Evolutionary conservation across 345 rosid genomes (phyloP), one percentile per base, ranked within the genome.

Genomic region (Stellera chamaejasme): DNA sequence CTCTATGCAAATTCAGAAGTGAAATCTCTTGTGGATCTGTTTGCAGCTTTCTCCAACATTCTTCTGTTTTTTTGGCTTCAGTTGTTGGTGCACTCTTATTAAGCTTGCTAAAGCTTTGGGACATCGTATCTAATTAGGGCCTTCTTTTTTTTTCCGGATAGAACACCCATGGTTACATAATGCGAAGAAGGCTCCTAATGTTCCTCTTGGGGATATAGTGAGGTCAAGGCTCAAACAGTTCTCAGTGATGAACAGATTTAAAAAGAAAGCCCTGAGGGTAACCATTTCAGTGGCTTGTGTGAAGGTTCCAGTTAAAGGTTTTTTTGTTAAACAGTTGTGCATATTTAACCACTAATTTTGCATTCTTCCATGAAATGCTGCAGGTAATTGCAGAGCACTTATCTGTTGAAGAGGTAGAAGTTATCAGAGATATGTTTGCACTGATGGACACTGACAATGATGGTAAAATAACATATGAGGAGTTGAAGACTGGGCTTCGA

Each of bases 341-440:
- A 42, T 58, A 19, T 43, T 49, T 26, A 11, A 32, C 39, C 39
- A 32, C 39, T 32, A 32, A 32, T 5, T 51, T 48, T 52, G 43
- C 41, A 26, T 55, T 56, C 50, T 66, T 27, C 43, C 27, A 48
- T 69, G 58, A 61, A 65, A 63, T 71, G 58, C 48, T 77, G 61
- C 69, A 92, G 98, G 98, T 93, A 43, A 93, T 93, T 47, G 99
- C 99, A 0, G 99, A 87, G 55, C 91, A 93, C 72, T 77, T 93
- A 59, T 77, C 91, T 56, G 57, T 81, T 50, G 77, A 89, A 71
- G 96, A 93, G 79, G 91, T 93, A 45, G 97, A 84, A 74, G 90
- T 87, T 54, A 89, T 93, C 65, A 82, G 77, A 77, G 94, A 93
- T 58, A 87, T 89, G 96, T 93, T 93, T 61, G 45, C 76, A 13